A percentile compares a stretch with the other conserved stretches of the same genome.
Evolutionary conservation across 768 basidiomycete species (phyloP).

Genomic region (Suillus fuscotomentosus): DNA sequence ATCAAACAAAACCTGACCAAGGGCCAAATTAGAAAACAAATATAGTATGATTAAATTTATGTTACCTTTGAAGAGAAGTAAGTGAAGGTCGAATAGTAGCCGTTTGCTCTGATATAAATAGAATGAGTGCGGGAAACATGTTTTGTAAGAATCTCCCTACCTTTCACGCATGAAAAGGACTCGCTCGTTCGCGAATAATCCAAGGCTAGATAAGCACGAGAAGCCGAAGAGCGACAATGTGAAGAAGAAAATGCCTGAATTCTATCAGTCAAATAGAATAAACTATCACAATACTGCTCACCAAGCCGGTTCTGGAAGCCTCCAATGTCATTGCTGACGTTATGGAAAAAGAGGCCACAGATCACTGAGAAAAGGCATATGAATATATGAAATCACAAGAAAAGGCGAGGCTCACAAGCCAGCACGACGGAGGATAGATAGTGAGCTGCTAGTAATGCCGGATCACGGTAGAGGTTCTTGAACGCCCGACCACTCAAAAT

Average conservation of each 20-base stretch:
- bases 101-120: slow-evolving; percentile 68
- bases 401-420: slow-evolving; percentile 58
- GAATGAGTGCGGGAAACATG: background rate
- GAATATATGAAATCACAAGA: slow-evolving; percentile 1
- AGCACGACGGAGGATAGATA: slow-evolving; percentile 82
- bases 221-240: slow-evolving; percentile 96
- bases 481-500: slow-evolving; percentile 95
- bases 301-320: slow-evolving; percentile 96
- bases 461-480: slow-evolving; percentile 97
- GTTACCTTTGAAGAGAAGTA: slow-evolving; percentile 92
- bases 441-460: slow-evolving; percentile 87
- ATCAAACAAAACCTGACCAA: slow-evolving; percentile 82
- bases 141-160: slow-evolving; percentile 34
- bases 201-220: slow-evolving; percentile 91
- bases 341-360: slow-evolving; percentile 91
- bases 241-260: slow-evolving; percentile 90
- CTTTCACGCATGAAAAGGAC: slow-evolving; percentile 98
- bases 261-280: background rate
- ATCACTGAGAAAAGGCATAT: slow-evolving; percentile 50
- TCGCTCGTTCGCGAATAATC: slow-evolving; percentile 92
- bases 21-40: background rate
- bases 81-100: slow-evolving; percentile 95
- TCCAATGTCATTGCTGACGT: slow-evolving; percentile 89
- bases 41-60: background rate
- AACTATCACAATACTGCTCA: slow-evolving; percentile 23